Evolutionary conservation across 1,284 basidiomycete genomes (phyloP).

Genomic region (Leccinum fuscescens): DNA sequence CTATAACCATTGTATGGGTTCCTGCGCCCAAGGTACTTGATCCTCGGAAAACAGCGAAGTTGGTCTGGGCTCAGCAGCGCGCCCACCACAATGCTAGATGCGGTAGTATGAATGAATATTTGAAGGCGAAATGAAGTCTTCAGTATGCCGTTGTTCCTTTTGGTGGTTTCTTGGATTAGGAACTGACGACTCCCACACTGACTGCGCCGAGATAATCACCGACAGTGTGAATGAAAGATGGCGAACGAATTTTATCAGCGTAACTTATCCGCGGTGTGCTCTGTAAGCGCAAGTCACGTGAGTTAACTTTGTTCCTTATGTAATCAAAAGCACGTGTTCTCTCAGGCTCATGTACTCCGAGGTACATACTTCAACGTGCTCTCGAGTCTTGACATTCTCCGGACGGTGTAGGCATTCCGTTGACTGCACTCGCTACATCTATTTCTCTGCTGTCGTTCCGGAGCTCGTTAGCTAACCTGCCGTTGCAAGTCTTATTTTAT

Average conservation of each 20-base stretch:
- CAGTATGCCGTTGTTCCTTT: background rate
- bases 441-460: background rate
- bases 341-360: no score
- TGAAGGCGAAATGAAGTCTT: constrained; percentile 4
- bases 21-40: constrained; percentile 8
- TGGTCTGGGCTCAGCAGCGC: constrained; percentile 5
- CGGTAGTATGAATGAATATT: constrained; percentile 1
- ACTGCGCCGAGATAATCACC: background rate
- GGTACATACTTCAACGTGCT: background rate
- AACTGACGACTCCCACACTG: background rate
- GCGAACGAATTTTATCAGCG: background rate
- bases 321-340: background rate
- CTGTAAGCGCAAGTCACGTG: constrained; percentile 6
- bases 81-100: constrained; percentile 2
- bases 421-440: background rate
- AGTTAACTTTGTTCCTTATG: constrained; percentile 5
- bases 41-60: constrained; percentile 15
- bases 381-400: background rate
- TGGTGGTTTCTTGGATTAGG: background rate
- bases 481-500: background rate
- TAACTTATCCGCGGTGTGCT: background rate
- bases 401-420: background rate
- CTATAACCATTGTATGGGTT: background rate
- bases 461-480: background rate
- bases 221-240: constrained; percentile 3